Evolutionary conservation across 345 rosid species (phyloP).

Genomic region (Laguncularia racemosa): DNA sequence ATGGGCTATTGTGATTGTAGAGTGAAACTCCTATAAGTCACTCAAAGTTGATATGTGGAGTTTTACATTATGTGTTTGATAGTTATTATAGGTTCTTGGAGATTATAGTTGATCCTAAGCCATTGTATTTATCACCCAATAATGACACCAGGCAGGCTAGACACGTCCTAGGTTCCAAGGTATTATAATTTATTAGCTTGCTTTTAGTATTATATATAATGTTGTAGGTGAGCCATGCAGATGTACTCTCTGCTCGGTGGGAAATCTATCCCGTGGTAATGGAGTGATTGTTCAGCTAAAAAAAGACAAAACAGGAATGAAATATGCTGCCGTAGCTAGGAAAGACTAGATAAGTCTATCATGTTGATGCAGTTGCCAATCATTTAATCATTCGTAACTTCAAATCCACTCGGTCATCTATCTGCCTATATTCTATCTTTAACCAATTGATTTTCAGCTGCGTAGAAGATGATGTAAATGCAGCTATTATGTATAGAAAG

Average conservation of each 20-base stretch:
- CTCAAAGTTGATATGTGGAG: too few relatives aligned
- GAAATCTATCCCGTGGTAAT: conserved; percentile 90
- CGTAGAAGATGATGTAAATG: conserved; percentile 97
- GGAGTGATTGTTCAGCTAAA: conserved; percentile 8
- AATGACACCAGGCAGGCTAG: too few relatives aligned
- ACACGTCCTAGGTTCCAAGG: conserved; percentile 11
- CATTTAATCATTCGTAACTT: too few relatives aligned
- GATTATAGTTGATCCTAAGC: too few relatives aligned
- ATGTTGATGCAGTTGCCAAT: neutral
- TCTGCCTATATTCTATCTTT: conserved; percentile 14
- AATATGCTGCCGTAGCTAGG: neutral
- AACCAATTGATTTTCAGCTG: conserved; percentile 56
- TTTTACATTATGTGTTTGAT: too few relatives aligned
- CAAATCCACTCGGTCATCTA: neutral
- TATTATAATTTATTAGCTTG: too few relatives aligned
- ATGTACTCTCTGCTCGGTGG: conserved; percentile 99
- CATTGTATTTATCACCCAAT: too few relatives aligned
- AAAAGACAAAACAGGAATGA: neutral
- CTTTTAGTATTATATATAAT: conserved; percentile 11
- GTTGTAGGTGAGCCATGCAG: conserved; percentile 69
- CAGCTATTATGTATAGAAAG: conserved; percentile 74
- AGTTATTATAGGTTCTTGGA: too few relatives aligned
- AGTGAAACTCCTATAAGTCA: too few relatives aligned
- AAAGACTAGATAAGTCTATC: neutral
- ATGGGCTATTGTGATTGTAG: too few relatives aligned